A percentile compares a stretch with the other conserved stretches of the same genome.
Evolutionary conservation across 176 grass and related monocot genomes (phyloP).

Genomic region (Canna indica): DNA sequence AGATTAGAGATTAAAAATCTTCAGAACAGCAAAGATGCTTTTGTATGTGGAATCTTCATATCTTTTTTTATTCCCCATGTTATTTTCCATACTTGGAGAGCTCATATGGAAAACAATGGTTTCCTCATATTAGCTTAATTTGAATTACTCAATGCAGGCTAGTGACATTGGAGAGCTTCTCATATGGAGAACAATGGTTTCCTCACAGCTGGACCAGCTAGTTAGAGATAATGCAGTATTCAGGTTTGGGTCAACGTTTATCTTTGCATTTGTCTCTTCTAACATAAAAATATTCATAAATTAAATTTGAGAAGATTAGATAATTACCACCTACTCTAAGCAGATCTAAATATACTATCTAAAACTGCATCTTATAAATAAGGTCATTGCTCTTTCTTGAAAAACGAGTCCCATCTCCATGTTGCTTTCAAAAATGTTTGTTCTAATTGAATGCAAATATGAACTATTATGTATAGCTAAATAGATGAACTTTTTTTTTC

Average conservation of each 20-base stretch:
- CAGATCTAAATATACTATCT: background rate
- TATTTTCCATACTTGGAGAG: too few relatives aligned
- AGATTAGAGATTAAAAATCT: constrained; percentile 61
- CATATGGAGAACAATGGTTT: constrained; percentile 61
- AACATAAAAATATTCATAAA: background rate
- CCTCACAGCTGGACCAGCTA: constrained; percentile 60
- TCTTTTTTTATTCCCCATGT: constrained; percentile 9
- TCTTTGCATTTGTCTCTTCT: background rate
- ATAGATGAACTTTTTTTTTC: too few relatives aligned
- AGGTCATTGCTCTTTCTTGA: too few relatives aligned
- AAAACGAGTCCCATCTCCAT: too few relatives aligned
- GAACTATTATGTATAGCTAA: too few relatives aligned
- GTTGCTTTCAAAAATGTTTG: too few relatives aligned
- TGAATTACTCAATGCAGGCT: constrained; percentile 32
- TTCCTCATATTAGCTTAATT: constrained; percentile 14
- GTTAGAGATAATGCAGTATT: constrained; percentile 42
- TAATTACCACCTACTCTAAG: background rate
- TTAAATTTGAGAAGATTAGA: background rate
- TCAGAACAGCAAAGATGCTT: constrained; percentile 46
- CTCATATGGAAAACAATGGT: too few relatives aligned
- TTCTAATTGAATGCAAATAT: too few relatives aligned
- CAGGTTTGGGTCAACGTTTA: constrained; percentile 33
- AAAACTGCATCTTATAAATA: background rate
- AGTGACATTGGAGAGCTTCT: constrained; percentile 52
- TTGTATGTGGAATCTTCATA: constrained; percentile 18